These are phyloP conservation scores for Hordeum marinum DNA, from an alignment of 176 grass and related monocot genomes.

Conservation along the genomic window DNA sequence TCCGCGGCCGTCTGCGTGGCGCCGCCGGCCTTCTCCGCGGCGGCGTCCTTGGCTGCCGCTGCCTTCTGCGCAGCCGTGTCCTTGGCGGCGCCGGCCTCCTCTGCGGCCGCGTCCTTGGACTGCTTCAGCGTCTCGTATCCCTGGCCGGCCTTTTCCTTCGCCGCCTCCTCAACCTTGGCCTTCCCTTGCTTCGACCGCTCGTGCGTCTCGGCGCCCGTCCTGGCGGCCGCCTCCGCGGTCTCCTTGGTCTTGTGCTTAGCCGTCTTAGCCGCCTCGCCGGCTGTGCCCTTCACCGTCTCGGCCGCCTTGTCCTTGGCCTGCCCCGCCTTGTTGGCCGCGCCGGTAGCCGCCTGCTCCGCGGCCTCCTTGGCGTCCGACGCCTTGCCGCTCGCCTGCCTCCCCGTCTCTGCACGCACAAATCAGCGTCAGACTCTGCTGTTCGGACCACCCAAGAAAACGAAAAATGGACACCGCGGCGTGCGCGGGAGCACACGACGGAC, in stretches of 20 bases:
- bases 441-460: too few relatives aligned
- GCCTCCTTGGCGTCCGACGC: slow-evolving; percentile 28
- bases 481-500: background rate
- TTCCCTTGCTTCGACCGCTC: slow-evolving; percentile 28
- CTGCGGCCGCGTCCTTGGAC: slow-evolving; percentile 13
- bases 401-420: slow-evolving; percentile 15
- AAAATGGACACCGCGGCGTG: background rate
- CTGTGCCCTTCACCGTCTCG: slow-evolving; percentile 23
- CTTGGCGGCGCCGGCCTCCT: slow-evolving; percentile 8
- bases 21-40: background rate
- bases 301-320: slow-evolving; percentile 14
- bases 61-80: background rate
- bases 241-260: slow-evolving; percentile 36
- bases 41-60: slow-evolving; percentile 16
- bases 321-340: slow-evolving; percentile 28
- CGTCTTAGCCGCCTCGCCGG: slow-evolving; percentile 23
- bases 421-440: too few relatives aligned
- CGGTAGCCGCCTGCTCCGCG: slow-evolving; percentile 19
- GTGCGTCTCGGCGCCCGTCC: slow-evolving; percentile 27
- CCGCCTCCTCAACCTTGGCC: slow-evolving; percentile 28
- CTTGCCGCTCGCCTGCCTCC: slow-evolving; percentile 27
- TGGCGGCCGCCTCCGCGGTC: slow-evolving; percentile 14
- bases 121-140: slow-evolving; percentile 28
- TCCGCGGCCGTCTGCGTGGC: background rate
- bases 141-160: slow-evolving; percentile 26